A percentile compares a stretch with the other conserved stretches of the same genome.
These are phyloP conservation scores for Neofusicoccum laricinum DNA, from an alignment of 2,329 filamentous ascomycete genomes.

Conservation along the genomic window DNA sequence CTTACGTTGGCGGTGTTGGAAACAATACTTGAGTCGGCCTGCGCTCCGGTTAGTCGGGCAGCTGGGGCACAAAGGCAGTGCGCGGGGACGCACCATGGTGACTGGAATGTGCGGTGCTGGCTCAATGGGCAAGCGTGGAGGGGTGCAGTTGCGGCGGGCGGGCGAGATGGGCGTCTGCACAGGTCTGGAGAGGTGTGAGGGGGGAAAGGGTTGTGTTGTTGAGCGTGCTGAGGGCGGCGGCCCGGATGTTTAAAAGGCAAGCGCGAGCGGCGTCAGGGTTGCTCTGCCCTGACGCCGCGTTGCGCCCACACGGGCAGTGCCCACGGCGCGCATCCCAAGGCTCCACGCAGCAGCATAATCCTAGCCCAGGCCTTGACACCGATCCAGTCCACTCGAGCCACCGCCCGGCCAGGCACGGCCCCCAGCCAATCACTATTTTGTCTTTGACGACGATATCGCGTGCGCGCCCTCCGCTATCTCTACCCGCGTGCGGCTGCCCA, in stretches of 20 bases:
- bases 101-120: slow-evolving; percentile 16
- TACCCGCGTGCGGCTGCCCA: slow-evolving; percentile 7
- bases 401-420: slow-evolving; percentile 10
- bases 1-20: slow-evolving; percentile 50
- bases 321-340: slow-evolving; percentile 5
- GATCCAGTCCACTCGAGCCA: slow-evolving; percentile 14
- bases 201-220: slow-evolving; percentile 6
- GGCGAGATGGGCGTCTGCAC: slow-evolving; percentile 11
- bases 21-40: slow-evolving; percentile 41
- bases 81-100: slow-evolving; percentile 17
- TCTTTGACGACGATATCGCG: slow-evolving; percentile 13
- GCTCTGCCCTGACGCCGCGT: neutral
- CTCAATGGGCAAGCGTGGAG: neutral
- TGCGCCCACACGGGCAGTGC: slow-evolving; percentile 6
- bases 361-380: slow-evolving; percentile 8
- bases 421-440: slow-evolving; percentile 12
- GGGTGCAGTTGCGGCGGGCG: neutral
- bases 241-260: slow-evolving; percentile 20
- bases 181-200: neutral
- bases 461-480: slow-evolving; percentile 8
- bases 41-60: slow-evolving; percentile 11
- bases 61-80: neutral
- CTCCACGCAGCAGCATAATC: slow-evolving; percentile 2
- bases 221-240: neutral
- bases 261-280: slow-evolving; percentile 13